Percentiles rank a stretch among this genome's conserved stretches.
These are phyloP conservation scores for Cryptococcus sp. DNA, from an alignment of 1,284 basidiomycete species.

Conservation along the genomic window DNA sequence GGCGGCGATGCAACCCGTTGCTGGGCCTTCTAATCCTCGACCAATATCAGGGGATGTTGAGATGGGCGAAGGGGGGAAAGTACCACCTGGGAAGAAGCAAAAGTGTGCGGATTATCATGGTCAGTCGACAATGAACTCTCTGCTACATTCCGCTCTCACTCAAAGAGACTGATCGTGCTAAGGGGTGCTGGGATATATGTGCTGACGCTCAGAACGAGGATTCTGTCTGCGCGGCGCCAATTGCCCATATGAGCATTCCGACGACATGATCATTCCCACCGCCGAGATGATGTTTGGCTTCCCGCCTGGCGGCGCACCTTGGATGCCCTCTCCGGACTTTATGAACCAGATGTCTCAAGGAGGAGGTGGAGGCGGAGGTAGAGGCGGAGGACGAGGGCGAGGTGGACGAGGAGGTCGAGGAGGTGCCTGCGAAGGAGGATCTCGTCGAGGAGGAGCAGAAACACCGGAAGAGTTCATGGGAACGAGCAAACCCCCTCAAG, in stretches of 20 bases:
- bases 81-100: slow-evolving; percentile 5
- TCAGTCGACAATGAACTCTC: slow-evolving; percentile 54
- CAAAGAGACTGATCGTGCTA: no score
- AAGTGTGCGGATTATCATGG: slow-evolving; percentile 81
- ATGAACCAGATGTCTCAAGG: neutral
- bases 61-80: slow-evolving; percentile 20
- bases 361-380: slow-evolving; percentile 47
- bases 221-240: slow-evolving; percentile 83
- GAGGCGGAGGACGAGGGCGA: slow-evolving; percentile 47
- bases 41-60: slow-evolving; percentile 13
- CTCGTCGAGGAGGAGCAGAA: neutral
- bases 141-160: no score
- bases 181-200: no score
- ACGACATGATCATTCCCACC: slow-evolving; percentile 47
- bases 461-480: slow-evolving; percentile 19
- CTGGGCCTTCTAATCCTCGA: slow-evolving; percentile 22
- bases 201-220: slow-evolving; percentile 60
- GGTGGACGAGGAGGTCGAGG: slow-evolving; percentile 37
- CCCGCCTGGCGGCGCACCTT: slow-evolving; percentile 17
- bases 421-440: neutral
- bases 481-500: slow-evolving; percentile 35
- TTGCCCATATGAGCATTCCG: slow-evolving; percentile 88
- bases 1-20: slow-evolving; percentile 6
- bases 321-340: neutral
- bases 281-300: slow-evolving; percentile 49